These are phyloP conservation scores for Phylloporus arenicola DNA, from an alignment of 768 basidiomycete genomes.

Conservation along the genomic window DNA sequence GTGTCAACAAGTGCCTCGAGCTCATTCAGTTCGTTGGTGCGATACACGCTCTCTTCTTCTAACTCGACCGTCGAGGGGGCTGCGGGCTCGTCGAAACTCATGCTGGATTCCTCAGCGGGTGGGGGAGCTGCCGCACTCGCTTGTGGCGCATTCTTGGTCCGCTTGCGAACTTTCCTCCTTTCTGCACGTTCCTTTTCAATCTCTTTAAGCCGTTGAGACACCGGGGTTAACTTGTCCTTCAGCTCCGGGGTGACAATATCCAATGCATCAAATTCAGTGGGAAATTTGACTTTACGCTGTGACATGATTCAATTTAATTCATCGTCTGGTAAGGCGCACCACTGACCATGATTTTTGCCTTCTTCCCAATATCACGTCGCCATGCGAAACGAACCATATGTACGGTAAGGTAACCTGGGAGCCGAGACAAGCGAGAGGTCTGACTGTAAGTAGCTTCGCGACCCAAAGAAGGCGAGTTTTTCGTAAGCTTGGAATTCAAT, in stretches of 20 bases:
- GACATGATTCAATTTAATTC: background rate
- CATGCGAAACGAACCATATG: conserved; percentile 98
- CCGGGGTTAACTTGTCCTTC: conserved; percentile 62
- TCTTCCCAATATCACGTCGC: conserved; percentile 84
- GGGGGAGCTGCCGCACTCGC: conserved; percentile 16
- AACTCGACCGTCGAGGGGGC: conserved; percentile 31
- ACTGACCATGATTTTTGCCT: conserved; percentile 92
- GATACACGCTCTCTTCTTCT: conserved; percentile 60
- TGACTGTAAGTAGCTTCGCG: conserved; percentile 80
- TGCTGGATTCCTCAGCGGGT: conserved; percentile 20
- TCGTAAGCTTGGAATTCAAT: conserved; percentile 82
- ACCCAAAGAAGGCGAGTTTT: conserved; percentile 72
- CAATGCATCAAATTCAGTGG: conserved; percentile 78
- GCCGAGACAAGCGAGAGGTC: conserved; percentile 71
- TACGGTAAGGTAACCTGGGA: conserved; percentile 81
- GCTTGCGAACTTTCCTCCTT: conserved; percentile 73
- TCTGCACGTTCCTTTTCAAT: conserved; percentile 82
- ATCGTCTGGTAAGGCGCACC: background rate
- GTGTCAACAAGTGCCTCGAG: conserved; percentile 61
- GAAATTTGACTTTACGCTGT: conserved; percentile 89
- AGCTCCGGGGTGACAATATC: conserved; percentile 81
- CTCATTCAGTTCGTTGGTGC: conserved; percentile 59
- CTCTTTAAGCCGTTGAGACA: conserved; percentile 67
- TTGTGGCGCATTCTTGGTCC: conserved; percentile 46
- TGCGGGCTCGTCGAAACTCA: conserved; percentile 46